phyloP scores from a whole-genome alignment of 768 basidiomycete genomes.

The Termitomyces sp. region DNA sequence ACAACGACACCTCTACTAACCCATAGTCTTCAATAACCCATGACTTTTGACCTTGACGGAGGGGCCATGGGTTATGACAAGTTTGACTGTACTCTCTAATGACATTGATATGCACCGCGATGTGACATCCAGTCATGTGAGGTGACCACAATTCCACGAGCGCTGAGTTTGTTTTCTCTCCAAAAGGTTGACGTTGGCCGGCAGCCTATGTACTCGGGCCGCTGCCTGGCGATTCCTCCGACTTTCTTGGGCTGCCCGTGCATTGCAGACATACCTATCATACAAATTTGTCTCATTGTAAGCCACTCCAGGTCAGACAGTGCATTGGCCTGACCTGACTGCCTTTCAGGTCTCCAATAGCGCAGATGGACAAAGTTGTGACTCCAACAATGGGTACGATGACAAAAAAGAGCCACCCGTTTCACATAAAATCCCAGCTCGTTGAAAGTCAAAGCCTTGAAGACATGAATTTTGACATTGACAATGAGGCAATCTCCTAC shows the following conservation, averaged over 20 bases:
- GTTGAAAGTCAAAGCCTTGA: not conserved
- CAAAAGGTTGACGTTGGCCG: no score
- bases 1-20: not conserved
- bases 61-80: not conserved
- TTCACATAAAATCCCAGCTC: conserved; percentile 5
- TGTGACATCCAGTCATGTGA: not conserved
- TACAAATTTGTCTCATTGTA: not conserved
- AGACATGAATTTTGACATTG: conserved; percentile 10
- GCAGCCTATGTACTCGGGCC: no score
- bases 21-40: not conserved
- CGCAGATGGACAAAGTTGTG: conserved; percentile 1
- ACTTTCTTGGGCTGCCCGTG: no score
- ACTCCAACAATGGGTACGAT: conserved; percentile 2
- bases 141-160: not conserved
- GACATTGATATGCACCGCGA: not conserved
- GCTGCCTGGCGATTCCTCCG: no score
- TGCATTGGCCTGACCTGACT: not conserved
- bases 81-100: no score
- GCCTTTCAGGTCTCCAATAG: not conserved
- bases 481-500: conserved; percentile 2
- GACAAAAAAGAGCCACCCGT: conserved; percentile 5
- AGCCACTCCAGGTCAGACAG: not conserved
- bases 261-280: not conserved
- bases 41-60: not conserved
- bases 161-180: no score